phyloP scores from a whole-genome alignment of 345 rosid species.

The Limnanthes douglasii region DNA sequence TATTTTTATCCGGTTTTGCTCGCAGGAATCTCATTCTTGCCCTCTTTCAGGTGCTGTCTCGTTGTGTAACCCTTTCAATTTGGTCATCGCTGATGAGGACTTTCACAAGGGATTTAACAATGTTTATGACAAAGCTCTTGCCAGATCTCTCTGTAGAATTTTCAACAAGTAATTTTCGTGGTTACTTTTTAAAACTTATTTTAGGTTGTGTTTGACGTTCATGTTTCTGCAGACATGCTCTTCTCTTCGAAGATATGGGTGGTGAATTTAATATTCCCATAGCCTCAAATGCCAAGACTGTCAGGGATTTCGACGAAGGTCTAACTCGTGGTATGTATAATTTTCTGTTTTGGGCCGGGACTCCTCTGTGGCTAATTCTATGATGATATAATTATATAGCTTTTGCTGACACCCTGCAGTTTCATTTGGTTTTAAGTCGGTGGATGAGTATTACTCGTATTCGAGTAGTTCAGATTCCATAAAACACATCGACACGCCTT shows the following conservation, averaged over 20 bases:
- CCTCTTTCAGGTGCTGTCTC: slow-evolving; percentile 73
- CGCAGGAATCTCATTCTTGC: slow-evolving; percentile 57
- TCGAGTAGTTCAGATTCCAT: slow-evolving; percentile 74
- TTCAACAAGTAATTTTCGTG: slow-evolving; percentile 39
- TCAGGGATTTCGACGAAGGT: slow-evolving; percentile 79
- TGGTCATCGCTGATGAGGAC: slow-evolving; percentile 82
- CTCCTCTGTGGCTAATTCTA: neutral
- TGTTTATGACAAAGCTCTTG: slow-evolving; percentile 68
- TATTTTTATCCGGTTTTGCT: slow-evolving; percentile 6
- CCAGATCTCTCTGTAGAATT: slow-evolving; percentile 48
- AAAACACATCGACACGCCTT: slow-evolving; percentile 42
- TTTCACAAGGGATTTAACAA: slow-evolving; percentile 86
- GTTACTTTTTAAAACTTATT: slow-evolving; percentile 5
- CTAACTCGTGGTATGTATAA: slow-evolving; percentile 47
- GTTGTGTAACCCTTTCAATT: slow-evolving; percentile 87
- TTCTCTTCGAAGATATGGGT: slow-evolving; percentile 72
- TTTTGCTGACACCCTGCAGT: slow-evolving; percentile 24
- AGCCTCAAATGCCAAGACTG: slow-evolving; percentile 63
- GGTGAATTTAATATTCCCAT: slow-evolving; percentile 60
- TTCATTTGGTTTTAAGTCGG: slow-evolving; percentile 87
- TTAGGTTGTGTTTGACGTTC: neutral
- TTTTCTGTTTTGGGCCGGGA: neutral
- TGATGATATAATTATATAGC: neutral
- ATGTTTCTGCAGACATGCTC: slow-evolving; percentile 45
- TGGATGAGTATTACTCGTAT: slow-evolving; percentile 71